Percentiles rank a stretch among this genome's conserved stretches.
These are phyloP conservation scores for Phyllosticta ampelicida DNA, from an alignment of 2,329 filamentous ascomycete species.

Conservation along the genomic window DNA sequence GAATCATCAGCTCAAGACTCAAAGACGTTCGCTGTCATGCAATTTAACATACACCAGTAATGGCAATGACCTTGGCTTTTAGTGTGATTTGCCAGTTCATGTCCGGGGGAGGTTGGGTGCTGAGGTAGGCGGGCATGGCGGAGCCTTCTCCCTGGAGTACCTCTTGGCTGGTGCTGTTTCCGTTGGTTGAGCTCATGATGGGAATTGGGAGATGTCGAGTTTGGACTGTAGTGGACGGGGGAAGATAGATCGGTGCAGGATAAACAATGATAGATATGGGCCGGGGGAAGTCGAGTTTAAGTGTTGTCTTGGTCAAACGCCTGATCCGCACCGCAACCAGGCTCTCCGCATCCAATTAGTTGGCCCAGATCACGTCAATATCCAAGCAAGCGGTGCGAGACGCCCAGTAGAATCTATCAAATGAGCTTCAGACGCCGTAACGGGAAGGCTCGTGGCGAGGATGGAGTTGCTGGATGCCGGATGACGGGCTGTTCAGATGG, in stretches of 20 bases:
- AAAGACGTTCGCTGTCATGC: background rate
- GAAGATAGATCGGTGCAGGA: background rate
- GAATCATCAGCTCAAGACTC: background rate
- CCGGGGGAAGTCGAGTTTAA: background rate
- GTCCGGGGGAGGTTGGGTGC: conserved; percentile 34
- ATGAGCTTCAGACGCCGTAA: background rate
- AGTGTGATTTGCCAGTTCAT: conserved; percentile 37
- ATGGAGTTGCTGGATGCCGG: background rate
- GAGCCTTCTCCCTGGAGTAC: conserved; percentile 7
- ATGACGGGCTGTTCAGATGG: background rate
- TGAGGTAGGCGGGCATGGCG: conserved; percentile 26
- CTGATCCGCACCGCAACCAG: background rate
- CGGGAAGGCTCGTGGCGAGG: background rate
- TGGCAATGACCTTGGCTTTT: conserved; percentile 31
- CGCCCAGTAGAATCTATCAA: background rate
- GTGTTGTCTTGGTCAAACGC: background rate
- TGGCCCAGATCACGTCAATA: background rate
- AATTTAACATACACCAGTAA: conserved; percentile 20
- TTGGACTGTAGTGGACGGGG: background rate
- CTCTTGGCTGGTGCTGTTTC: background rate
- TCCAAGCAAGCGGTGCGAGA: background rate
- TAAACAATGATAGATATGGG: background rate
- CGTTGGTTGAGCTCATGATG: conserved; percentile 1
- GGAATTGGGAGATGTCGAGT: background rate
- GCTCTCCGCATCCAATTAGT: background rate